Evolutionary conservation across 306 rosid genomes (phyloP).

Genomic region (Boehmeria nivea): DNA sequence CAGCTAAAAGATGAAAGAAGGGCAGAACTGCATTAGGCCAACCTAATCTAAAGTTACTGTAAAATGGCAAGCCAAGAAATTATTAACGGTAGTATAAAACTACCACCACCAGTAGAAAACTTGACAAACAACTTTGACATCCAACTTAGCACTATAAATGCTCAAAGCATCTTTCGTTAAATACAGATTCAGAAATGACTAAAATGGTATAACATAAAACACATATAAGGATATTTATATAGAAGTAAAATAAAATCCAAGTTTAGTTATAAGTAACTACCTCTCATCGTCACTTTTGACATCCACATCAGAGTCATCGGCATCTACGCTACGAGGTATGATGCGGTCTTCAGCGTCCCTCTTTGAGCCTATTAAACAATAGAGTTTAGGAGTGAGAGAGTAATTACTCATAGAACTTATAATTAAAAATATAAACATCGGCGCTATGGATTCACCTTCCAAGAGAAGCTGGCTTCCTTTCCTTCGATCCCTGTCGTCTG

Average conservation of each 20-base stretch:
- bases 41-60: no score
- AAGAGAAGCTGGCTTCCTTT: slow-evolving; percentile 20
- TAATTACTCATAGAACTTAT: no score
- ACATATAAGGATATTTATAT: neutral
- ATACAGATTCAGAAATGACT: neutral
- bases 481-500: slow-evolving; percentile 93
- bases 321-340: slow-evolving; percentile 74
- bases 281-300: slow-evolving; percentile 88
- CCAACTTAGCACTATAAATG: neutral
- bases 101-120: no score
- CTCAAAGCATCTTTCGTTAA: neutral
- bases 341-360: slow-evolving; percentile 80
- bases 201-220: neutral
- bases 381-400: neutral
- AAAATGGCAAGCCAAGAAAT: no score
- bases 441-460: slow-evolving; percentile 52
- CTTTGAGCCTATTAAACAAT: slow-evolving; percentile 47
- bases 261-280: slow-evolving; percentile 28
- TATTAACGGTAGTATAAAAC: no score
- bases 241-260: neutral
- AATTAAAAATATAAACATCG: neutral
- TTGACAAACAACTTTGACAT: neutral
- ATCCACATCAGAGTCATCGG: slow-evolving; percentile 92
- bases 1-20: no score
- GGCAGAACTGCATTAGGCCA: no score